Evolutionary conservation across 306 rosid species (phyloP), one percentile per base, ranked within the genome.

Genomic region (Pyrus communis): DNA sequence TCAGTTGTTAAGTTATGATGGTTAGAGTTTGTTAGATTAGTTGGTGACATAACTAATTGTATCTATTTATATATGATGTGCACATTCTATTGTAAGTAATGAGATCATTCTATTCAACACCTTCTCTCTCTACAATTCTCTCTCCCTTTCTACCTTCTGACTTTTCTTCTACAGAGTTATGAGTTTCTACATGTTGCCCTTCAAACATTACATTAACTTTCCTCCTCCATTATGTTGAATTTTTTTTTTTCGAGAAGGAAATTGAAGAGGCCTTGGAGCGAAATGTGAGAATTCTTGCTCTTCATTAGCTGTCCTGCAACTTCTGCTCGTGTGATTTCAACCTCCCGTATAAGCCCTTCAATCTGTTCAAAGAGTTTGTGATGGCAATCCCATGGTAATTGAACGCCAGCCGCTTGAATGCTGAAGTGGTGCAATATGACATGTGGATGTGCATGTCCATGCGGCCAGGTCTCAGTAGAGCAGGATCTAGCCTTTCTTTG

Each of bases 371-470:
- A 85, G 62, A 86, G 81, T 45, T 14, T 35, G 75, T 87, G 94
- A 7, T 11, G 55, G 18, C 21, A 15, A 49, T 4, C 6, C 76
- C 71, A 6, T 69, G 67, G 46, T 76, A 85, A 66, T 85, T 82
- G 11, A 65, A 76, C 51, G 84, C 84, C n/a, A 80, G 82, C 43
- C 46, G 78, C 80, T 78, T 15, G 62, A 86, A 90, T 30, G 72
- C 87, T 43, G 75, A 67, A 4, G 77, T 78, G 17, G 74, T 84
- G 70, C 91, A 83, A 15, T 80, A 80, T 11, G 86, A 82, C 83
- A 82, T 70, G 79, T 77, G 82, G 27, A 90, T 70, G 12, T 86
- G 88, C 86, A 82, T 77, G 69, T 87, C 95, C 88, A 86, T 90
- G 10, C 85, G 61, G 2, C 90, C 89, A 28, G 95, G 90, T 58